Conservation (phyloP, 306 rosid species). For the Lathyrus tuberosus region DNA sequence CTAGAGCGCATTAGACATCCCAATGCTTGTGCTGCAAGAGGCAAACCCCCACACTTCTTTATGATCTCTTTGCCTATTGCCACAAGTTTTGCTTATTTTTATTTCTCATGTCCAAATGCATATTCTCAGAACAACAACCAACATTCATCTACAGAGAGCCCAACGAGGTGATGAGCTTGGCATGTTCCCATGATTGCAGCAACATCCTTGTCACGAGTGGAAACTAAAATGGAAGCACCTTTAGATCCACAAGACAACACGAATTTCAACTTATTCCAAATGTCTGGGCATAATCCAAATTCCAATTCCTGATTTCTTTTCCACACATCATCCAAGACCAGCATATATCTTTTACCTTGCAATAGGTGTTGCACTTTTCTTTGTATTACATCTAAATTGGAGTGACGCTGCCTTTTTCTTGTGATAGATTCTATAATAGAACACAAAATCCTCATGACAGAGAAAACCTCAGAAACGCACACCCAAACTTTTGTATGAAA, state of each 20-base stretch:
- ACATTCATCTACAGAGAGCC: conserved; percentile 12
- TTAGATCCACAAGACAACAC: not conserved
- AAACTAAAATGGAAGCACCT: conserved; percentile 3
- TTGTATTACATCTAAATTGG: not conserved
- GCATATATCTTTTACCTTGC: not conserved
- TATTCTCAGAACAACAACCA: conserved; percentile 8
- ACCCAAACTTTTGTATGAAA: conserved; percentile 7
- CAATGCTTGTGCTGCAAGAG: conserved; percentile 10
- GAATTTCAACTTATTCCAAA: not conserved
- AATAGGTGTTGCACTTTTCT: not conserved
- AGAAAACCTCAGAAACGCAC: conserved; percentile 8
- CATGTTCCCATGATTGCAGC: not conserved
- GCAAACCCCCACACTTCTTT: conserved; percentile 21
- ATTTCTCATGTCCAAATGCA: not conserved
- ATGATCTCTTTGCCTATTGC: conserved; percentile 6
- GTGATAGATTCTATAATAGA: conserved; percentile 15
- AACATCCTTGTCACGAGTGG: conserved; percentile 28
- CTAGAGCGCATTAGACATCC: conserved; percentile 2
- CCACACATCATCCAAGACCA: conserved; percentile 18
- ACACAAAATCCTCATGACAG: not conserved
- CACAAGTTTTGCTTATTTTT: not conserved
- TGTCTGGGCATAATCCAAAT: not conserved
- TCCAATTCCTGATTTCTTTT: conserved; percentile 3
- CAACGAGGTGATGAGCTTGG: not conserved
- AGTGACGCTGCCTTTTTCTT: too few species aligned